Base-by-base conservation (phyloP, 1,284 basidiomycete species). In the Phaffia rhodozyma region DNA sequence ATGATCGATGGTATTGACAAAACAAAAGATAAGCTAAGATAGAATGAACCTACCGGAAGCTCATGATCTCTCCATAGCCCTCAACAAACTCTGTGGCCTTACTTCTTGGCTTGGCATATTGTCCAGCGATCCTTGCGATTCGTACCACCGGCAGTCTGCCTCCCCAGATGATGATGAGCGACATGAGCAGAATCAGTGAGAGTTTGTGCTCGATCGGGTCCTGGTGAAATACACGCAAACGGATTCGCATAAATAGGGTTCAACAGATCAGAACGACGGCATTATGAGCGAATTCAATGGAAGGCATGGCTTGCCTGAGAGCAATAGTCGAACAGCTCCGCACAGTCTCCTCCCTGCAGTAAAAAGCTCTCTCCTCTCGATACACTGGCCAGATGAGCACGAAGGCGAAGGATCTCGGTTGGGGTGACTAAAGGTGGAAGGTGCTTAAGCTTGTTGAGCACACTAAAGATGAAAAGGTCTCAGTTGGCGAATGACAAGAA, bases 281-380 rank as follows among this genome's bases (percentile, higher is more conserved):
- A 20, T 58, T 56, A 25, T 21, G 32, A 27, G 61, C 49, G 20
- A n/a, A 51, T 43, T 38, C 29, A 16, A 43, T 16, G 13, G 16
- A n/a, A 20, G 21, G 58, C 23, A 21, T 23, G n/a, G 75, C 83
- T 68, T 72, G 89, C 89, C 70, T 88, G 83, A 0, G 89, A 91
- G 73, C 90, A 92, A 1, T 89, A 89, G 69, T 90, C 87, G 71
- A 94, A 93, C 72, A 88, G 87, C 75, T 94, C 93, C 27, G 93
- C 94, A 71, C 93, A 98, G 73, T 98, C 96, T 13, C 94, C 96
- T 2, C 93, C 92, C 69, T 98, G 94, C 0, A 98, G 82, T 34
- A 98, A 80, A 76, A 98, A 98, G 0, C 91, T 91, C 71, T 92
- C 84, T 68, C 88, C 87, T n/a, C 80, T 79, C 65, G 93, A 87